Evolutionary conservation across 441 rosid genomes (phyloP).

Genomic region (Pelargonium australe): DNA sequence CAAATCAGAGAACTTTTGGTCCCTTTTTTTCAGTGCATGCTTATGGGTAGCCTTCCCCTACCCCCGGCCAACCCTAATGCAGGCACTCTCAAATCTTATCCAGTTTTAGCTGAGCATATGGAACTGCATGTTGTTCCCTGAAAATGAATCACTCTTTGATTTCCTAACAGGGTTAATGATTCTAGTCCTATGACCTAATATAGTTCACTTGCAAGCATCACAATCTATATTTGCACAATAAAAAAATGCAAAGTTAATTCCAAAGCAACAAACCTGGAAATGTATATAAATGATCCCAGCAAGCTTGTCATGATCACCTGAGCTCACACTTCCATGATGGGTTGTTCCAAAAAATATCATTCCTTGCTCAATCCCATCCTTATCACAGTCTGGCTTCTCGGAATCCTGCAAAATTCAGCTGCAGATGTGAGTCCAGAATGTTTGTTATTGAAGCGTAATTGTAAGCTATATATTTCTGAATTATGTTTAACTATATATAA

Average conservation of each 20-base stretch:
- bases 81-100: no score
- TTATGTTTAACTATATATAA: no score
- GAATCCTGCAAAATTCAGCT: slow-evolving; percentile 7
- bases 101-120: no score
- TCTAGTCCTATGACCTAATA: background rate
- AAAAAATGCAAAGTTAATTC: background rate
- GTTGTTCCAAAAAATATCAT: background rate
- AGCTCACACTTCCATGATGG: background rate
- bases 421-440: slow-evolving; percentile 22
- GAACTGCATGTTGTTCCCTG: background rate
- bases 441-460: no score
- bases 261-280: background rate
- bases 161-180: background rate
- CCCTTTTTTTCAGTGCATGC: no score
- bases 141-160: background rate
- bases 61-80: no score
- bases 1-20: no score
- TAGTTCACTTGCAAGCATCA: background rate
- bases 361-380: background rate
- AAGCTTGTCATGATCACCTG: background rate
- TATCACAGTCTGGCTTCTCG: slow-evolving; percentile 12
- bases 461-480: no score
- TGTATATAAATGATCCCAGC: background rate
- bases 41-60: no score
- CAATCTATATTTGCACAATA: background rate